Conservation (phyloP, 2,329 filamentous ascomycete genomes). For the Anthostomella pinea region DNA sequence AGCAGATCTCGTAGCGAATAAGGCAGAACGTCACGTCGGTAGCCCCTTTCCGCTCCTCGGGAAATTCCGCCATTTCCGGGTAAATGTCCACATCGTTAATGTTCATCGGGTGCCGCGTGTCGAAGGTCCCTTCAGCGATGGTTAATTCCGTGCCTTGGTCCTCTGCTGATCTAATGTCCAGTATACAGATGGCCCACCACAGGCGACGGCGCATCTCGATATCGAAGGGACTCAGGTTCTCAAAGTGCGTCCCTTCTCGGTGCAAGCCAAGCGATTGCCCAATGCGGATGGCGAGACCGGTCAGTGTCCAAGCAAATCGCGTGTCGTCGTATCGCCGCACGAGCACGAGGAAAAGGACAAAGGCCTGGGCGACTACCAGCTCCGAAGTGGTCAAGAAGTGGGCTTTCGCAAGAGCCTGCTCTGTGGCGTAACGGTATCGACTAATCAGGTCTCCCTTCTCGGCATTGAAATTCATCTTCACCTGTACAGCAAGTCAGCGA, state of each 20-base stretch:
- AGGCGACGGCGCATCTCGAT: slow-evolving; percentile 60
- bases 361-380: slow-evolving; percentile 58
- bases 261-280: slow-evolving; percentile 54
- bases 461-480: slow-evolving; percentile 47
- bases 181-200: slow-evolving; percentile 59
- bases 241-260: slow-evolving; percentile 53
- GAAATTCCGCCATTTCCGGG: slow-evolving; percentile 45
- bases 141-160: slow-evolving; percentile 54
- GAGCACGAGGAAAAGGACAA: slow-evolving; percentile 56
- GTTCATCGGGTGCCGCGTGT: slow-evolving; percentile 55
- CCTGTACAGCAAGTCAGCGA: slow-evolving; percentile 35
- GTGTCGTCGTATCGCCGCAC: slow-evolving; percentile 51
- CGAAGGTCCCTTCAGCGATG: slow-evolving; percentile 44
- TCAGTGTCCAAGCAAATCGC: slow-evolving; percentile 60
- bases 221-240: slow-evolving; percentile 55
- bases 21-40: slow-evolving; percentile 52
- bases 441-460: slow-evolving; percentile 43
- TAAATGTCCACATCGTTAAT: slow-evolving; percentile 53
- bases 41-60: slow-evolving; percentile 45
- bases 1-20: slow-evolving; percentile 43
- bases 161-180: slow-evolving; percentile 60
- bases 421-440: slow-evolving; percentile 52
- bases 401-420: slow-evolving; percentile 59
- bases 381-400: slow-evolving; percentile 60
- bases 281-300: slow-evolving; percentile 58